Evolutionary conservation across 768 basidiomycete species (phyloP).

Genomic region (Saitozyma podzolica): DNA sequence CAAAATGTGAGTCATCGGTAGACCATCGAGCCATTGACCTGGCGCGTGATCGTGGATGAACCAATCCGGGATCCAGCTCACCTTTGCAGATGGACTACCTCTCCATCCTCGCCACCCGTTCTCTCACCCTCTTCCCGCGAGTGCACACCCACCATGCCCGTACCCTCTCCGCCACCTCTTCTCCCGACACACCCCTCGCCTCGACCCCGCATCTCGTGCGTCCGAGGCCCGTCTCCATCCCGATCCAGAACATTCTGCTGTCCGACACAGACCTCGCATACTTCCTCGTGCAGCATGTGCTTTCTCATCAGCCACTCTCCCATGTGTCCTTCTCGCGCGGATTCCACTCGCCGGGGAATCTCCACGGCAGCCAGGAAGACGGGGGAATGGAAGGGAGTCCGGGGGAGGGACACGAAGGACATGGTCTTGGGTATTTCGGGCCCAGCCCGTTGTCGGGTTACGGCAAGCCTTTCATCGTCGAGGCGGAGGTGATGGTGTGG

Average conservation of each 20-base stretch:
- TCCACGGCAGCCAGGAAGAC: neutral
- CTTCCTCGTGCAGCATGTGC: constrained; percentile 36
- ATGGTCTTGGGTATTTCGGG: too few relatives aligned
- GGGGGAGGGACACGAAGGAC: neutral
- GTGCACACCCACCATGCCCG: constrained; percentile 27
- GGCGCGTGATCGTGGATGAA: too few relatives aligned
- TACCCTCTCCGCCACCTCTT: constrained; percentile 23
- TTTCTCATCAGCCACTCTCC: constrained; percentile 5
- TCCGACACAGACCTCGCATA: constrained; percentile 31
- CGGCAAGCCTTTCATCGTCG: neutral
- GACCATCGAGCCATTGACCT: too few relatives aligned
- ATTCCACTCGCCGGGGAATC: neutral
- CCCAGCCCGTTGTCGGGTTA: too few relatives aligned
- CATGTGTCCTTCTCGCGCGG: neutral
- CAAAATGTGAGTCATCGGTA: too few relatives aligned
- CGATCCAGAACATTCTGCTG: constrained; percentile 28
- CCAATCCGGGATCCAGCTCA: too few relatives aligned
- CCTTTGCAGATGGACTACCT: constrained; percentile 39
- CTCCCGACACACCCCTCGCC: constrained; percentile 5
- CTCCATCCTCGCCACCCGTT: constrained; percentile 35
- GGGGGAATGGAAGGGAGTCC: neutral
- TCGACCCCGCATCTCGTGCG: constrained; percentile 8
- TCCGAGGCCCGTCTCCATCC: constrained; percentile 27
- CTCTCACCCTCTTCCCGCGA: constrained; percentile 28
- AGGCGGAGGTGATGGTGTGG: constrained; percentile 37